phyloP scores from a whole-genome alignment of 768 basidiomycete species.

The Mycena metata region DNA sequence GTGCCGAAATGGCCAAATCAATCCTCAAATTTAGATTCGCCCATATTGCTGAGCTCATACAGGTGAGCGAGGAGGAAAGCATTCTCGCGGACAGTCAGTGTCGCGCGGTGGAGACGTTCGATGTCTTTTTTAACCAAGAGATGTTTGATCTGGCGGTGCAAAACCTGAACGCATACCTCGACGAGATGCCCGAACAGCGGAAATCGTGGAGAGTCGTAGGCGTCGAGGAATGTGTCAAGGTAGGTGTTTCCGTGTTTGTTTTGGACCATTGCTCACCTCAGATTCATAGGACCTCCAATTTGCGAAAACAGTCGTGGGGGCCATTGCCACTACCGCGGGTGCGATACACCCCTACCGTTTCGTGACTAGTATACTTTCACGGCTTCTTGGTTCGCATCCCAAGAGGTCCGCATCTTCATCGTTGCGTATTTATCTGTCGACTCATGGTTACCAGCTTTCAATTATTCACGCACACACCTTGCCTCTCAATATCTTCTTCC shows the following conservation, averaged over 20 bases:
- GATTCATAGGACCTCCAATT: constrained; percentile 53
- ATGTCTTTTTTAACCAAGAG: constrained; percentile 53
- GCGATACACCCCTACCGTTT: constrained; percentile 66
- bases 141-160: constrained; percentile 52
- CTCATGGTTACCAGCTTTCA: constrained; percentile 50
- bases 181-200: constrained; percentile 60
- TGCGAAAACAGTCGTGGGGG: constrained; percentile 53
- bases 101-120: constrained; percentile 60
- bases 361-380: constrained; percentile 58
- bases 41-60: constrained; percentile 56
- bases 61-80: constrained; percentile 54
- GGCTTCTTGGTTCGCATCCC: constrained; percentile 54
- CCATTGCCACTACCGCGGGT: constrained; percentile 57
- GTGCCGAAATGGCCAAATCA: constrained; percentile 53
- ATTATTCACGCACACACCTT: constrained; percentile 61
- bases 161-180: constrained; percentile 51
- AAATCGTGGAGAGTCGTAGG: constrained; percentile 38
- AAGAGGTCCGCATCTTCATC: constrained; percentile 19
- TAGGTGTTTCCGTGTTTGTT: neutral
- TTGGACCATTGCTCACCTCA: neutral
- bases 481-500: constrained; percentile 50
- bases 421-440: neutral
- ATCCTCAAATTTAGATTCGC: constrained; percentile 59
- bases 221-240: constrained; percentile 22
- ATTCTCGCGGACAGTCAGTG: constrained; percentile 57